Base-by-base conservation (phyloP, 176 grass and related monocot species). In the Pontederia paniculata region DNA sequence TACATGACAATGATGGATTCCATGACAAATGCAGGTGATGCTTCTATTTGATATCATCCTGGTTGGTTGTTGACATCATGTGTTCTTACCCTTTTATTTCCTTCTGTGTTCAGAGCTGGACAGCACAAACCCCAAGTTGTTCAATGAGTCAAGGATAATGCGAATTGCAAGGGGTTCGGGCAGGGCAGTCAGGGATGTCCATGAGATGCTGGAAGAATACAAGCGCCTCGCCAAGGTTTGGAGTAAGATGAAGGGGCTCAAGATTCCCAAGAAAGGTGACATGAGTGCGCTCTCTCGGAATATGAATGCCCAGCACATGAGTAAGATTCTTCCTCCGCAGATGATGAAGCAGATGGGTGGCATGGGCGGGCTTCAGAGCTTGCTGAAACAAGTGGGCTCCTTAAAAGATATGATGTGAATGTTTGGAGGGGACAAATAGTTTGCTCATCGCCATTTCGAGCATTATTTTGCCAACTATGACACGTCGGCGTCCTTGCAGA, bases 1-100 rank as follows among this genome's bases (percentile, higher is more conserved):
- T 98, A 88, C 73, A 91, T 98, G 93, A 98, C 87, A 0, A 98
- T 88, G 80, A 98, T 91, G 93, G 86, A 98, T 86, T 98, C 83
- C 45, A 88, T 98, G 93, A 91, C 87, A 58, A 72, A 88, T 70
- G 87, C 80, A 61, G 93, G 86, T 91, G 65, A 80, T 10, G 15
- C 2, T 18, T 14, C 16, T 8, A 13, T 22, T 22, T 58, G 23
- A 18, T 49, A 17, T 16, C n/a, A 50, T 50, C 15, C 28, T 37
- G 28, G 28, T 37, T 37, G 13, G 15, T 50, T 50, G 4, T 6
- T 50, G 48, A 5, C 13, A 17, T 16, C 12, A 48, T 50, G 15
- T 50, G n/a, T 16, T 18, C 16, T 22, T 12, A 5, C 44, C 6
- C 3, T n/a, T 19, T 15, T 22, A 28, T 23, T 25, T 17, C 47